These are phyloP conservation scores for Fusarium nurragi DNA, from an alignment of 2,329 filamentous ascomycete genomes.

Conservation along the genomic window DNA sequence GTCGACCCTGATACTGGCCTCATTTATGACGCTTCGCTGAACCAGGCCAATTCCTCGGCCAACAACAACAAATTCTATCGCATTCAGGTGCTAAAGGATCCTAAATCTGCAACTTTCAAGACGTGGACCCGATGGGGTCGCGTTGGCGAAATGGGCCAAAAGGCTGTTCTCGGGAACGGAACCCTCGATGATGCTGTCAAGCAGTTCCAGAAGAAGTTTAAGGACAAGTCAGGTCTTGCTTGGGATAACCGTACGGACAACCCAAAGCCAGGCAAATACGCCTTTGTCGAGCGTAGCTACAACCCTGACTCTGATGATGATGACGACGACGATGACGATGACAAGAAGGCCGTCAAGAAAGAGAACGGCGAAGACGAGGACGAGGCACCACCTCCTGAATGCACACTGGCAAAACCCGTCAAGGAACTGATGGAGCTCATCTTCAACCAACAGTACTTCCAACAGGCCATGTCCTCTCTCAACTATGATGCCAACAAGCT, in stretches of 20 bases:
- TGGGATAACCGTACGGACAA: constrained; percentile 64
- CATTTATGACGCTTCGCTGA: constrained; percentile 82
- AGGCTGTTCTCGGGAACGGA: constrained; percentile 54
- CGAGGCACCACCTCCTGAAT: constrained; percentile 55
- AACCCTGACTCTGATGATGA: constrained; percentile 72
- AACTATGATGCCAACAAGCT: constrained; percentile 81
- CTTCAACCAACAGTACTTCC: constrained; percentile 80
- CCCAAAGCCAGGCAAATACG: constrained; percentile 76
- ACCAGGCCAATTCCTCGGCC: constrained; percentile 74
- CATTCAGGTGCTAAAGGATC: constrained; percentile 67
- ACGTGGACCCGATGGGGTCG: constrained; percentile 86
- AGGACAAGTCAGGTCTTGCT: constrained; percentile 65
- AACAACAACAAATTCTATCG: constrained; percentile 90
- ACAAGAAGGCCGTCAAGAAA: constrained; percentile 47
- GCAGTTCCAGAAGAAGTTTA: constrained; percentile 70
- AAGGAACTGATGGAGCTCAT: constrained; percentile 81
- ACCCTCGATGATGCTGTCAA: constrained; percentile 55
- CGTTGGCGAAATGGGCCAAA: constrained; percentile 70
- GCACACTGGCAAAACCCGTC: constrained; percentile 66
- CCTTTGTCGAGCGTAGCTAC: constrained; percentile 83
- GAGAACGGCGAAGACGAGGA: constrained; percentile 50
- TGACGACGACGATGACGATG: constrained; percentile 52
- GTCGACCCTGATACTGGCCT: constrained; percentile 68
- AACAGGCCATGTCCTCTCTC: constrained; percentile 70
- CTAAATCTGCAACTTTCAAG: constrained; percentile 54